Conservation (phyloP, 1,284 basidiomycete species). For the Cryptococcus sp. region DNA sequence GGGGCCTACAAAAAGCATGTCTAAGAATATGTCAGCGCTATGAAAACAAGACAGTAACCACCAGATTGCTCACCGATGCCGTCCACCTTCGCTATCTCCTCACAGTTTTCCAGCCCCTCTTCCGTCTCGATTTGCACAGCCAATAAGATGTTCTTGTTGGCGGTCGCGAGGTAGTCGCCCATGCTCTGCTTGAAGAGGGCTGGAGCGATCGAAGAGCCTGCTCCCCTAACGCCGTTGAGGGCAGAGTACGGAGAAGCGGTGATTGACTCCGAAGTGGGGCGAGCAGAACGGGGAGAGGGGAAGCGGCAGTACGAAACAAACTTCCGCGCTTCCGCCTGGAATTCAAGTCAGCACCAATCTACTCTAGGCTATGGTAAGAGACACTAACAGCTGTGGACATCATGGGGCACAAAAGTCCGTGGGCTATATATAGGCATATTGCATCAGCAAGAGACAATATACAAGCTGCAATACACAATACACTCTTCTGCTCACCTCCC, state of each 20-base stretch:
- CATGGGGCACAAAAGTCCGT: slow-evolving; percentile 41
- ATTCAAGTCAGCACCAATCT: neutral
- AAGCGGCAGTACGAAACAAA: slow-evolving; percentile 28
- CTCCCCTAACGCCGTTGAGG: slow-evolving; percentile 35
- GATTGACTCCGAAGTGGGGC: slow-evolving; percentile 25
- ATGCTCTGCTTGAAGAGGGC: slow-evolving; percentile 34
- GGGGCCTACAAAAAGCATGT: slow-evolving; percentile 40
- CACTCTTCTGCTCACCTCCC: slow-evolving; percentile 21
- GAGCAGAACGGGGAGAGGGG: slow-evolving; percentile 17
- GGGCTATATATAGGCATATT: slow-evolving; percentile 14
- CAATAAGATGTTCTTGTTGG: slow-evolving; percentile 37
- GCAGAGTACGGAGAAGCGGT: slow-evolving; percentile 27
- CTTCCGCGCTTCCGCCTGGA: slow-evolving; percentile 19
- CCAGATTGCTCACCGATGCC: slow-evolving; percentile 27
- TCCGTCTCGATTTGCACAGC: slow-evolving; percentile 43
- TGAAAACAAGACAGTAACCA: neutral
- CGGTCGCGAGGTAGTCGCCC: slow-evolving; percentile 32
- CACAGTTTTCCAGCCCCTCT: slow-evolving; percentile 38
- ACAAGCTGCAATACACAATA: too few species aligned
- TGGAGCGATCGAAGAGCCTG: slow-evolving; percentile 38
- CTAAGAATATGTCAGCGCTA: slow-evolving; percentile 4
- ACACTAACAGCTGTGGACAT: slow-evolving; percentile 29
- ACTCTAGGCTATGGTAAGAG: neutral
- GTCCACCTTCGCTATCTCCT: slow-evolving; percentile 39
- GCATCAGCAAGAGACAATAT: too few species aligned